A percentile compares a stretch with the other conserved stretches of the same genome.
Conservation (phyloP, 2,329 filamentous ascomycete species). For the Nemania bipapillata region DNA sequence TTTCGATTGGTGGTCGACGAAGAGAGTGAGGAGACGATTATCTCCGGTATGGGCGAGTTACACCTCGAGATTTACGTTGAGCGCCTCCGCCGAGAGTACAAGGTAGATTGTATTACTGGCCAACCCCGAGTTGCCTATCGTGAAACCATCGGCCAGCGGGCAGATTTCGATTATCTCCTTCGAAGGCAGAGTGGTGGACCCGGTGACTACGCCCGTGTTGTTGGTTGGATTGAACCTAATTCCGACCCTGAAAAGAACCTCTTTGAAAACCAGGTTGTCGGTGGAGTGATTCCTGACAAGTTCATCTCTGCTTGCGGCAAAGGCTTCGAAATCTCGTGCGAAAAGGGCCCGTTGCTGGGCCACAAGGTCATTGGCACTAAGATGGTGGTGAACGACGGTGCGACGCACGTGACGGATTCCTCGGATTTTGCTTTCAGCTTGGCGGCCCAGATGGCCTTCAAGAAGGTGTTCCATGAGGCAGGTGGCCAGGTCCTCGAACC, state of each 20-base stretch:
- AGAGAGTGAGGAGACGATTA: slow-evolving; percentile 96
- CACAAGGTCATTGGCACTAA: slow-evolving; percentile 88
- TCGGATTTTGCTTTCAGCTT: slow-evolving; percentile 96
- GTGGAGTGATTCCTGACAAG: slow-evolving; percentile 93
- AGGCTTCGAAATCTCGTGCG: slow-evolving; percentile 84
- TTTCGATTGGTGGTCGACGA: slow-evolving; percentile 93
- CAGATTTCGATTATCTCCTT: slow-evolving; percentile 90
- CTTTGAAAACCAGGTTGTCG: slow-evolving; percentile 88
- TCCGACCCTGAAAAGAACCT: slow-evolving; percentile 76
- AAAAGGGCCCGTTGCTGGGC: slow-evolving; percentile 89
- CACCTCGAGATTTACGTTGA: slow-evolving; percentile 98
- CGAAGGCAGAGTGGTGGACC: slow-evolving; percentile 96
- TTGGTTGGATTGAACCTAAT: slow-evolving; percentile 90
- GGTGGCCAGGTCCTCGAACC: slow-evolving; percentile 90
- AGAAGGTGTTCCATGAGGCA: slow-evolving; percentile 86
- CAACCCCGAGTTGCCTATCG: slow-evolving; percentile 97
- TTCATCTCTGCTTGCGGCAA: slow-evolving; percentile 94
- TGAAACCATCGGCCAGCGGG: slow-evolving; percentile 83
- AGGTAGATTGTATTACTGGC: slow-evolving; percentile 93
- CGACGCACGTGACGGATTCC: slow-evolving; percentile 97
- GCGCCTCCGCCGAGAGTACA: slow-evolving; percentile 95
- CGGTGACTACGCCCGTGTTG: slow-evolving; percentile 92
- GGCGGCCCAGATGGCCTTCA: slow-evolving; percentile 95
- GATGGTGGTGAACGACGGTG: slow-evolving; percentile 96
- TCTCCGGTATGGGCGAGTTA: slow-evolving; percentile 97